Evolutionary conservation across 2,329 filamentous ascomycete genomes (phyloP), one percentile per base, ranked within the genome.

Genomic region (Cladophialophora psammophila): DNA sequence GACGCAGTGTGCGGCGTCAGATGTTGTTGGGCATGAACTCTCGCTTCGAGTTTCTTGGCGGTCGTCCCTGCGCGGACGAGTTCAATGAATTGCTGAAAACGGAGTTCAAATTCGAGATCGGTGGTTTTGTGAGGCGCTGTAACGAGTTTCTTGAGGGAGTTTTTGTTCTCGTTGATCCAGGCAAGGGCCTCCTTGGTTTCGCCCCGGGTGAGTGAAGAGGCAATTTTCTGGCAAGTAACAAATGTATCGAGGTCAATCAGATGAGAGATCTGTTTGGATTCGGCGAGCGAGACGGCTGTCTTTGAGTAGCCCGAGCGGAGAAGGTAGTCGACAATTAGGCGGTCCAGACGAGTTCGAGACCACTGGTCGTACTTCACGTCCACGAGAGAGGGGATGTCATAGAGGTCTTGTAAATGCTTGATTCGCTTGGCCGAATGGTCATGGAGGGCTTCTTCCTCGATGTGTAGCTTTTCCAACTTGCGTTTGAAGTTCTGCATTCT

Each of bases 141-240:
- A 8, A 71, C 90, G 79, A 92, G 90, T 83, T 95, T 96, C 76
- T 93, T 91, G 67, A 99, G 81, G 69, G 94, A 91, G 74, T 94
- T 94, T 79, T 96, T 95, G 79, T 97, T 97, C 75, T 98, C 94
- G 15, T 85, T 87, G 77, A 95, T 97, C 95, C 95, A 99, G 12
- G 88, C 87, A 63, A 99, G 79, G 26, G 93, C 94, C 74, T 96
- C 91, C 40, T 85, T 84, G 4, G 94, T 91, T 72, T 88, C 91
- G 36, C 90, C 88, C 45, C 85, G 84, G 52, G 87, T 81, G 67
- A 99, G 80, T 68, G 90, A 91, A 73, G 89, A 85, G 66, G 92
- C 88, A 71, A 98, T 93, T 66, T 85, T 86, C 68, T 90, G 90
- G 82, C 94, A 94, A 73, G 90, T 87, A 61, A 91, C 87, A 79